Evolutionary conservation across 371 early-diverging fungal species (phyloP), one percentile per base, ranked within the genome.

Genomic region (Funneliformis caledonium): DNA sequence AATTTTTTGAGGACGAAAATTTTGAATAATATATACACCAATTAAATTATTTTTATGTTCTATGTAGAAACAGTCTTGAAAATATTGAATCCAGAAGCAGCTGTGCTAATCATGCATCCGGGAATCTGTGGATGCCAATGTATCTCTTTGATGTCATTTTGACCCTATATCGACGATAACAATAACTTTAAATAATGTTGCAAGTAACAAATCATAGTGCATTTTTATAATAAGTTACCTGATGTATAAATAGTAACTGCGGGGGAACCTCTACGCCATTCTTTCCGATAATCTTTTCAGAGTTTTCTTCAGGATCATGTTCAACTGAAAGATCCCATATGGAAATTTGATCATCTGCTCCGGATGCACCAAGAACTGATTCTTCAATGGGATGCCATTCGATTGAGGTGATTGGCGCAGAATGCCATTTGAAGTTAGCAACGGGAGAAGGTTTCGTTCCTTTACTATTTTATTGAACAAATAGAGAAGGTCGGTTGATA

Each of bases 291-390:
- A 88, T 78, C 67, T 86, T 84, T 65, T 67, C 33, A 16, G 86
- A 85, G 56, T 12, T 56, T 86, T 97, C 97, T 86, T 97, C 97
- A 4, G 93, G 89, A 85, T 97, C 98, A 50, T 92, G 91, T 86
- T 99, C 99, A 14, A 98, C 95, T 5, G 97, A 95, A 60, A 98
- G 88, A 86, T 99, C 99, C 99, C 99, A 99, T 42, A 98, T 83
- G n/a, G 98, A 96, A 50, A 97, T 84, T 88, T 98, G 98, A 83
- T 99, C 94, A 84, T 99, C 99, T 12, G 95, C 97, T 12, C 98
- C 97, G 8, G 96, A 87, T 11, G 96, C 97, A n/a, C 93, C 97
- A 68, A 98, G 84, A 19, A 97, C 92, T 14, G 97, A 97, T 80
- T 94, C 94, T 83, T 99, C 99, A 3, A 89, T 90, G 8, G 97